Base-by-base conservation (phyloP, 2,329 filamentous ascomycete genomes). In the Incumbomyces lentus region DNA sequence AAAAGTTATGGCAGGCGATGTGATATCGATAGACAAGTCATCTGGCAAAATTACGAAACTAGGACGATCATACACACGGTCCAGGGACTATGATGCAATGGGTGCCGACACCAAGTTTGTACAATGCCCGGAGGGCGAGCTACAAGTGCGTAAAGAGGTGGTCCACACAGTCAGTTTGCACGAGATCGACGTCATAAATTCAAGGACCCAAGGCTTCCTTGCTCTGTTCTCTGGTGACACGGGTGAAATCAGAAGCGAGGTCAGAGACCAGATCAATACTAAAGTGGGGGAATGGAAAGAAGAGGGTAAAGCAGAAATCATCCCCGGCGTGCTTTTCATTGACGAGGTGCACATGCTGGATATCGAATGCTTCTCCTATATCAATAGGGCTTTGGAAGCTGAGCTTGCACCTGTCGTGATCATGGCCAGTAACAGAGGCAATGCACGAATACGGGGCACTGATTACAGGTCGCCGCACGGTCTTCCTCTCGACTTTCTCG, bases 331-430 rank as follows among this genome's bases (percentile, higher is more conserved):
- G 6, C 72, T 98, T 6, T 98, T 98, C 73, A 94, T 98, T 60
- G 92, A 98, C 60, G 92, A 98, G 70, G 90, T 98, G 4, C 92
- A 98, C 73, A 96, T 98, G 90, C 84, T 98, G 48, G 92, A 98
- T 64, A 95, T 96, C 54, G 92, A 98, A 68, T 96, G 90, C 72
- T 98, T 95, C 73, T 93, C 88, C 37, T 98, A 94, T 72, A 84
- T 98, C 74, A 98, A 98, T 72, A 85, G 92, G 44, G 92, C 92
- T 1, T 75, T 98, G 37, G 92, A 98, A 68, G 87, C 89, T 50
- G 88, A 96, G 59, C 76, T 98, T 29, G 88, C 92, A 1, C 92
- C 92, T 33, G 89, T 98, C 54, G 89, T 98, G 65, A 98, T 98
- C 68, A 98, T 98, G 92, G 92, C 92, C 46, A 94, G 86, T 74